phyloP scores from a whole-genome alignment of 257 asterid genomes.

The Nicotiana noctiflora region DNA sequence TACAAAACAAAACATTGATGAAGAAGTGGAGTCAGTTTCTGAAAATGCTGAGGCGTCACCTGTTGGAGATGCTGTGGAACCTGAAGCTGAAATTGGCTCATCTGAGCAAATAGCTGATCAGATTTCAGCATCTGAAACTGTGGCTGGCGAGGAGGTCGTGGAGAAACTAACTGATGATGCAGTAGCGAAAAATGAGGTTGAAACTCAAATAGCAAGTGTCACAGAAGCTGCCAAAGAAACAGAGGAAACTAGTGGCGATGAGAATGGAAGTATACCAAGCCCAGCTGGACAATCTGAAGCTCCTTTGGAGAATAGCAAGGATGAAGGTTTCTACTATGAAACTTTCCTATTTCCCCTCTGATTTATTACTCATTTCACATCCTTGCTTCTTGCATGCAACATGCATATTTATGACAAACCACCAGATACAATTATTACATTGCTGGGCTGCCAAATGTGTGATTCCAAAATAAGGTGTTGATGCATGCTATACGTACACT shows the following conservation, averaged over 20 bases:
- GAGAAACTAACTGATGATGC: conserved; percentile 20
- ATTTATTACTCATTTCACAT: background rate
- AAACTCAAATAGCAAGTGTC: conserved; percentile 18
- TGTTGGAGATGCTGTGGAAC: conserved; percentile 32
- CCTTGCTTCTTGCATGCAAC: background rate
- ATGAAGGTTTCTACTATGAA: conserved; percentile 37
- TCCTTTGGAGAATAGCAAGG: conserved; percentile 19
- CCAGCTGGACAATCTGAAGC: conserved; percentile 25
- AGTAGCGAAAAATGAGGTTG: conserved; percentile 23
- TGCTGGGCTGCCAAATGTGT: background rate
- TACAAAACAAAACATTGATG: conserved; percentile 18
- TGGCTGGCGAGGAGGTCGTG: conserved; percentile 16
- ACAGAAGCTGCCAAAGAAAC: conserved; percentile 18
- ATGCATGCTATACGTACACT: background rate
- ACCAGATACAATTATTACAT: background rate
- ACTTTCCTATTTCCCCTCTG: background rate
- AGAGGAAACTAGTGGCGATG: conserved; percentile 27
- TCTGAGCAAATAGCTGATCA: conserved; percentile 23
- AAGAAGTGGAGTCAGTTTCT: conserved; percentile 38
- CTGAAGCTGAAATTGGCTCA: conserved; percentile 17
- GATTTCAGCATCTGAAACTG: conserved; percentile 20
- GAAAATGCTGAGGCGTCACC: conserved; percentile 31
- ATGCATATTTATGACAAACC: background rate
- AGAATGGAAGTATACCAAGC: conserved; percentile 26
- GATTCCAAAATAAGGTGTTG: conserved; percentile 3